Evolutionary conservation across 1,139 yeast genomes (phyloP).

Genomic region (Sugiyamaella xylanicola): DNA sequence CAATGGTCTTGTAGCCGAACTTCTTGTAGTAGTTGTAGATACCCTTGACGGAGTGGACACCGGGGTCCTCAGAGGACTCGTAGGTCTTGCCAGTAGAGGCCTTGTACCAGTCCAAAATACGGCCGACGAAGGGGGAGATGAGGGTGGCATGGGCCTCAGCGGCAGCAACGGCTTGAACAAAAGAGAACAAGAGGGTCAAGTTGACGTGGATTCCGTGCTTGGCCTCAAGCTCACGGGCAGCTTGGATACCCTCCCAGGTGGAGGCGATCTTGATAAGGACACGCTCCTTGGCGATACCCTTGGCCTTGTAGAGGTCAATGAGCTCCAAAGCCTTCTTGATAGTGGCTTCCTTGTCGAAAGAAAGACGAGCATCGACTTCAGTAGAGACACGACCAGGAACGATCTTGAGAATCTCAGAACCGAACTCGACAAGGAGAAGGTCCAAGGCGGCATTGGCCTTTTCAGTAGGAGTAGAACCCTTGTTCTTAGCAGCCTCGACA

Average conservation of each 20-base stretch:
- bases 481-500: constrained; percentile 74
- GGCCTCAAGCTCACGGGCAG: constrained; percentile 92
- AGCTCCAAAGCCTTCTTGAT: constrained; percentile 87
- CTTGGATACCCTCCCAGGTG: constrained; percentile 99
- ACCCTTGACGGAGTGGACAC: constrained; percentile 84
- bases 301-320: constrained; percentile 78
- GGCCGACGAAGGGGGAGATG: constrained; percentile 98
- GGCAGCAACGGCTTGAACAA: constrained; percentile 97
- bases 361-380: constrained; percentile 97
- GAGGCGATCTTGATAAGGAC: constrained; percentile 95
- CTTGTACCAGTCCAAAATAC: constrained; percentile 99
- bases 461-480: constrained; percentile 60
- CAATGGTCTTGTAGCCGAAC: constrained; percentile 93
- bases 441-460: constrained; percentile 81
- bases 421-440: constrained; percentile 92
- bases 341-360: constrained; percentile 92
- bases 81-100: constrained; percentile 88
- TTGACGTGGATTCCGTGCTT: constrained; percentile 92
- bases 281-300: constrained; percentile 86
- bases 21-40: constrained; percentile 98
- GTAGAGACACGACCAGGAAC: constrained; percentile 99
- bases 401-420: constrained; percentile 86
- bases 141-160: constrained; percentile 97
- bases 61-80: constrained; percentile 84
- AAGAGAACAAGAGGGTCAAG: constrained; percentile 92